phyloP scores from a whole-genome alignment of 768 basidiomycete genomes.

The Mycena indigotica region DNA sequence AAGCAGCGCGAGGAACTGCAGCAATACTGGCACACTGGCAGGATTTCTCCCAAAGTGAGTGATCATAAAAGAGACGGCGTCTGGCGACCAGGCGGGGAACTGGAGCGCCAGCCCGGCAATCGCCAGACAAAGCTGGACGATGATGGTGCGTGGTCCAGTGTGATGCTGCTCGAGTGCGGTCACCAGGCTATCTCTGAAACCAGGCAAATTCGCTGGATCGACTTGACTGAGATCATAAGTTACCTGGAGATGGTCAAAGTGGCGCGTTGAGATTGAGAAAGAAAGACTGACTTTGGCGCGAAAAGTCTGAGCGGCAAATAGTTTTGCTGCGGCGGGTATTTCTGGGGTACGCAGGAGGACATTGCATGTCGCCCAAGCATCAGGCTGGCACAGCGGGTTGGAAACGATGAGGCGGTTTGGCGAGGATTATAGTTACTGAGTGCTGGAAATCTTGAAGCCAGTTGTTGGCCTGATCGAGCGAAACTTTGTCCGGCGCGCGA shows the following conservation, averaged over 20 bases:
- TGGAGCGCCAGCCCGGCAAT: constrained; percentile 90
- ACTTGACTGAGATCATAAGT: constrained; percentile 94
- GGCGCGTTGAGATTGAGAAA: constrained; percentile 25
- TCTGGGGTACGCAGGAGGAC: constrained; percentile 82
- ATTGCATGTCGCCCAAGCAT: constrained; percentile 97
- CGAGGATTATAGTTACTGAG: constrained; percentile 87
- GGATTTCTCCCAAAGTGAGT: constrained; percentile 85
- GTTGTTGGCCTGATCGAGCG: constrained; percentile 84
- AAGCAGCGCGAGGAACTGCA: constrained; percentile 88
- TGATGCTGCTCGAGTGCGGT: constrained; percentile 73
- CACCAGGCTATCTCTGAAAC: constrained; percentile 87
- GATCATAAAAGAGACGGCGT: constrained; percentile 80
- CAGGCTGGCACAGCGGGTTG: constrained; percentile 76
- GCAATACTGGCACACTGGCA: constrained; percentile 74
- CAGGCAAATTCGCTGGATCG: constrained; percentile 64
- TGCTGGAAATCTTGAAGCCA: constrained; percentile 99
- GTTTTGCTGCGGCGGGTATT: constrained; percentile 74
- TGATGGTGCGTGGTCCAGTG: constrained; percentile 77
- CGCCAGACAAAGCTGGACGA: constrained; percentile 88
- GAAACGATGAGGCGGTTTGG: constrained; percentile 70
- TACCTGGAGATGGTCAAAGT: constrained; percentile 61
- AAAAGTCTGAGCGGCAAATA: constrained; percentile 97
- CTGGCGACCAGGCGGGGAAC: constrained; percentile 74
- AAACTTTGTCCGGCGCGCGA: constrained; percentile 77
- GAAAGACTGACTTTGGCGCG: constrained; percentile 75